Conservation (phyloP, 2,329 filamentous ascomycete species). For the Penicillium sp. region DNA sequence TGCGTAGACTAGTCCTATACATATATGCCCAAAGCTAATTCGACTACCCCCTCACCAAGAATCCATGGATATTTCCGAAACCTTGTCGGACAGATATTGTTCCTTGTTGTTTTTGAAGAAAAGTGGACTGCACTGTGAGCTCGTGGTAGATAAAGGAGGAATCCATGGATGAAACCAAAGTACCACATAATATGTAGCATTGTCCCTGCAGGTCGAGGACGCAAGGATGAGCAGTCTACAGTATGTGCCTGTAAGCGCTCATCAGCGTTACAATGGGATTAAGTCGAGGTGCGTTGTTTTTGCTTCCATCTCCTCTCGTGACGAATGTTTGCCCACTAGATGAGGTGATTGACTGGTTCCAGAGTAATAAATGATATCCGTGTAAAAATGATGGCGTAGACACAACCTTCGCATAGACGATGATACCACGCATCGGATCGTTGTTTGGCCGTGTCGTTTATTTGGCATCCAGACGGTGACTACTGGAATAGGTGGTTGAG, state of each 20-base stretch:
- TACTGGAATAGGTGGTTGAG: too few species aligned
- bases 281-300: background rate
- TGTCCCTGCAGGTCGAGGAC: conserved; percentile 1
- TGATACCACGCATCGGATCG: too few species aligned
- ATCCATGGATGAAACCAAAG: background rate
- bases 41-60: background rate
- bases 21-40: background rate
- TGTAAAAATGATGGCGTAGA: background rate
- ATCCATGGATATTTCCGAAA: background rate
- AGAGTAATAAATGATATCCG: background rate
- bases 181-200: background rate
- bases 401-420: background rate
- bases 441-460: too few species aligned
- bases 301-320: background rate
- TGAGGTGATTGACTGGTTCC: too few species aligned
- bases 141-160: background rate
- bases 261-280: background rate
- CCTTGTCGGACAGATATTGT: background rate
- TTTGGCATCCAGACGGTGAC: too few species aligned
- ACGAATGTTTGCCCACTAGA: background rate
- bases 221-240: conserved; percentile 4
- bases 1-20: background rate
- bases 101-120: background rate
- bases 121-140: background rate
- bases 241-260: background rate